Conservation (phyloP, 1,139 yeast genomes). For the Geotrichum klebahnii region DNA sequence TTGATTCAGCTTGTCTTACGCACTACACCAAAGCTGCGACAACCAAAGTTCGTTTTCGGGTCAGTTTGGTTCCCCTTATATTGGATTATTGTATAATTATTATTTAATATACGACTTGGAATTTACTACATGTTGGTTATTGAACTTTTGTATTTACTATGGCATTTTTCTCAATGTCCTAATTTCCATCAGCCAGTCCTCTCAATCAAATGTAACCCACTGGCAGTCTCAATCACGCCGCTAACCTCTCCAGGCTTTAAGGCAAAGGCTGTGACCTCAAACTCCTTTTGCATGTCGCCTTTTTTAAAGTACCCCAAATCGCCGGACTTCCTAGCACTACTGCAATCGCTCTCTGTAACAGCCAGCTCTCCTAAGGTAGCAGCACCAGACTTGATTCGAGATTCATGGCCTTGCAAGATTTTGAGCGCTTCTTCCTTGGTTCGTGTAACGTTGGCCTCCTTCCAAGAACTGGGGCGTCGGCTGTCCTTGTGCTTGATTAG, state of each 20-base stretch:
- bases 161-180: no score
- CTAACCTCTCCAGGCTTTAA: conserved; percentile 81
- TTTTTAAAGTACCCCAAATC: conserved; percentile 84
- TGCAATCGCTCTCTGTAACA: conserved; percentile 78
- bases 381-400: conserved; percentile 65
- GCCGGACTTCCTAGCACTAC: conserved; percentile 82
- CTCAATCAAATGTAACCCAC: conserved; percentile 85
- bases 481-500: conserved; percentile 77
- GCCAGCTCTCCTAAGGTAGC: conserved; percentile 69
- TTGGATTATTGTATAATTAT: no score
- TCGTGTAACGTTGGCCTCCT: conserved; percentile 67
- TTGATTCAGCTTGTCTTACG: no score
- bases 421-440: conserved; percentile 80
- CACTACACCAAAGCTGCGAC: no score
- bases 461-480: conserved; percentile 91
- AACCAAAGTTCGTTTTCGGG: no score
- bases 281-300: conserved; percentile 93
- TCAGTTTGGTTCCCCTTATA: no score
- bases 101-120: no score
- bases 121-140: background rate
- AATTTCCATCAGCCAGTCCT: conserved; percentile 72
- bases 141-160: background rate
- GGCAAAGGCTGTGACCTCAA: conserved; percentile 81
- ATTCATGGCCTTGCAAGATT: conserved; percentile 56
- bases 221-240: conserved; percentile 78